phyloP scores from a whole-genome alignment of 257 asterid species.

The Capsicum chinense region DNA sequence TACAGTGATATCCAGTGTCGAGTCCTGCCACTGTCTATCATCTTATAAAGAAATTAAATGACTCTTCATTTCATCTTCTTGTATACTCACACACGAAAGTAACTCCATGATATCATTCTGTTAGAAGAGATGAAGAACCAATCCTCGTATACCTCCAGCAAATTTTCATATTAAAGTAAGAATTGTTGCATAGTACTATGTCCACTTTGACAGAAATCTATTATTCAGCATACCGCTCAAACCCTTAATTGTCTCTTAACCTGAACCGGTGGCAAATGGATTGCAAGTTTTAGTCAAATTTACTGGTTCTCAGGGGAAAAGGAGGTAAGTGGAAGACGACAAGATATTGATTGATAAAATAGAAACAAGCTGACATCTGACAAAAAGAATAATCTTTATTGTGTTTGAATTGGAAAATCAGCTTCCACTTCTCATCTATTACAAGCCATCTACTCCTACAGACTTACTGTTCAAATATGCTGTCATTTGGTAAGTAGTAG shows the following conservation, averaged over 20 bases:
- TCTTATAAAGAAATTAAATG: background rate
- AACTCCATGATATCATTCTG: conserved; percentile 13
- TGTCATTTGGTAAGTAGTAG: background rate
- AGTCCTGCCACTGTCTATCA: background rate
- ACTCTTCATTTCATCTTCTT: conserved; percentile 5
- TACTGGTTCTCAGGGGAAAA: background rate
- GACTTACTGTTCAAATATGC: background rate
- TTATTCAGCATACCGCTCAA: conserved; percentile 7
- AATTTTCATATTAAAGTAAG: background rate
- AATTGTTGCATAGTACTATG: background rate
- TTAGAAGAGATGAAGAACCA: background rate
- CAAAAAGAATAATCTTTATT: conserved; percentile 11
- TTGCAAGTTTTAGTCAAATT: background rate
- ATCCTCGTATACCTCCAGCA: background rate
- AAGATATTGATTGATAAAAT: background rate
- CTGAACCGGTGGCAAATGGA: background rate
- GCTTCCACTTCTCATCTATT: conserved; percentile 6
- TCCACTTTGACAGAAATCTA: conserved; percentile 8
- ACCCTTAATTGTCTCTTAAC: background rate
- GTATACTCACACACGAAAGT: background rate
- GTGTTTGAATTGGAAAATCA: background rate
- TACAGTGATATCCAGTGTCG: background rate
- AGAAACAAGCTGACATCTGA: background rate
- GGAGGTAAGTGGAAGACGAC: conserved; percentile 13
- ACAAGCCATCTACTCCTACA: background rate